These are phyloP conservation scores for Umbellularia californica DNA, from an alignment of 164 flowering plant species.

Conservation along the genomic window DNA sequence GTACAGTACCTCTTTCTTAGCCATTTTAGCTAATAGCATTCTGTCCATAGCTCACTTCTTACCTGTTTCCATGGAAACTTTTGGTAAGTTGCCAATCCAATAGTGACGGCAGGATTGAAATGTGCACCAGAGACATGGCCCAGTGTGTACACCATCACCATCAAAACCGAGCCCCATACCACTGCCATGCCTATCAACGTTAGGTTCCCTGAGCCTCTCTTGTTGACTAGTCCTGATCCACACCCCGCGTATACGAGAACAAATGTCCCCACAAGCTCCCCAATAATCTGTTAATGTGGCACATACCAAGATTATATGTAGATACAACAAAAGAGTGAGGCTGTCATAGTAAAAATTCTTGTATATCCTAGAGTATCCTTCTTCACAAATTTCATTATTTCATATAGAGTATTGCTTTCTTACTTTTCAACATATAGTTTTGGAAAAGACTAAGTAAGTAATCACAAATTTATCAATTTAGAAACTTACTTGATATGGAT, in stretches of 20 bases:
- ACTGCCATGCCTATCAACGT: constrained; percentile 30
- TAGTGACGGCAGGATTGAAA: constrained; percentile 51
- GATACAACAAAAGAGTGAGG: neutral
- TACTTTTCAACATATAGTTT: neutral
- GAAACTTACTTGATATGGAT: too few species aligned
- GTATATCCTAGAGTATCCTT: too few species aligned
- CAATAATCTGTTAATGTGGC: constrained; percentile 27
- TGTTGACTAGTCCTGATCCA: constrained; percentile 29
- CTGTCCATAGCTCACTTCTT: constrained; percentile 1
- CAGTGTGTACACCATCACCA: constrained; percentile 33
- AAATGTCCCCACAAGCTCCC: constrained; percentile 39
- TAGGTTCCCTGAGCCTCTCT: constrained; percentile 8
- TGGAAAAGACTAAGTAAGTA: too few species aligned
- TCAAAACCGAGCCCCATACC: constrained; percentile 31
- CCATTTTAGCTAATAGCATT: too few species aligned
- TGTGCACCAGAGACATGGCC: constrained; percentile 61
- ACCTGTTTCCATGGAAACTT: constrained; percentile 39
- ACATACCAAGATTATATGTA: neutral
- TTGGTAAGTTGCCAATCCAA: constrained; percentile 40
- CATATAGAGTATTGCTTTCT: too few species aligned
- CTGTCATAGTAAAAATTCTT: neutral
- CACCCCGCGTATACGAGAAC: constrained; percentile 40
- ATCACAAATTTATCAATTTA: neutral
- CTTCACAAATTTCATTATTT: neutral
- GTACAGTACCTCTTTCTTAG: too few species aligned